Conservation (phyloP, 306 rosid genomes). For the Trichosanthes cucumerina region DNA sequence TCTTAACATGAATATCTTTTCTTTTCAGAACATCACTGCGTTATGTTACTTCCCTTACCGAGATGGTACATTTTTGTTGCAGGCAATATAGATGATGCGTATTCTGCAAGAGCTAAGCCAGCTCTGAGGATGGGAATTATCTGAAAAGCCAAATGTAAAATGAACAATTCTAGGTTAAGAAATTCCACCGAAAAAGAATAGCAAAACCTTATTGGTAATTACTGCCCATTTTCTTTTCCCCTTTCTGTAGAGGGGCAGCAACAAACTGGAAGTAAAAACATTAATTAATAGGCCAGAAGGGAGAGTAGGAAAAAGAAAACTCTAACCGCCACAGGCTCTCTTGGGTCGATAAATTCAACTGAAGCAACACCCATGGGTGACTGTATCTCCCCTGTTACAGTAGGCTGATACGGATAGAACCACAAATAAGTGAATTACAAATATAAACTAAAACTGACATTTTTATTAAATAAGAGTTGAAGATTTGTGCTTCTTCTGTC, state of each 20-base stretch:
- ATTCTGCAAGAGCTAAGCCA: slow-evolving; percentile 83
- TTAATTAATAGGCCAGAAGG: not conserved
- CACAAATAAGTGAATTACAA: not conserved
- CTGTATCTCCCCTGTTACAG: slow-evolving; percentile 70
- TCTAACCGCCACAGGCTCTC: slow-evolving; percentile 82
- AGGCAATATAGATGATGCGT: slow-evolving; percentile 67
- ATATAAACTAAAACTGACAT: not conserved
- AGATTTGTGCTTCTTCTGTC: not conserved
- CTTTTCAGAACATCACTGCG: not conserved
- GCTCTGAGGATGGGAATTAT: slow-evolving; percentile 88
- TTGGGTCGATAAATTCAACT: slow-evolving; percentile 86
- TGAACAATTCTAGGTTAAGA: slow-evolving; percentile 9
- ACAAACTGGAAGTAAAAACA: not conserved
- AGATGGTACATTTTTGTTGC: slow-evolving; percentile 78
- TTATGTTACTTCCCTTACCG: slow-evolving; percentile 37
- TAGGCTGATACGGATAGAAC: slow-evolving; percentile 46
- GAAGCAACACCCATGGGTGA: slow-evolving; percentile 84
- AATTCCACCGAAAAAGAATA: not conserved
- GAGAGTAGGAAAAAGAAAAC: not conserved
- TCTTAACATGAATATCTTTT: not conserved
- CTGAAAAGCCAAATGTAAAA: slow-evolving; percentile 25
- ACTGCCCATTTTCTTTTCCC: not conserved
- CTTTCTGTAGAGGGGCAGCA: not conserved
- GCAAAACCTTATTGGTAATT: not conserved
- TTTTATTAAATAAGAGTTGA: not conserved